Evolutionary conservation across 2,329 filamentous ascomycete genomes (phyloP).

Genomic region (Xylaria sp.): DNA sequence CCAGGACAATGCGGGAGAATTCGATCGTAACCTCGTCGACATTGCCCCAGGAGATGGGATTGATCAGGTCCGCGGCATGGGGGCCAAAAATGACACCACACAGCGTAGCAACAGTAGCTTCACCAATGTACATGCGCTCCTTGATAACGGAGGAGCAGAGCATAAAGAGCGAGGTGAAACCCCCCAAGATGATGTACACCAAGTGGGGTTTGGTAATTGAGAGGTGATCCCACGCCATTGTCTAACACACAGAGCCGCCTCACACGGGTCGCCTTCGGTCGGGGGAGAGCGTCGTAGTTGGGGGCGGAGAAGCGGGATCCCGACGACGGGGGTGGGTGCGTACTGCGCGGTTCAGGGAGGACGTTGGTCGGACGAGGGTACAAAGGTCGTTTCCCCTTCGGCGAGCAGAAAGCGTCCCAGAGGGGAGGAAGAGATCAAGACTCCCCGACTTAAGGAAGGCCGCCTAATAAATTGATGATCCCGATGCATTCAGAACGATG

Average conservation of each 20-base stretch:
- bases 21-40: constrained; percentile 86
- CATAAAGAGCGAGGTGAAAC: constrained; percentile 98
- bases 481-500: constrained; percentile 39
- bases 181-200: constrained; percentile 97
- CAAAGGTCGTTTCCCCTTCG: constrained; percentile 21
- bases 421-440: constrained; percentile 27
- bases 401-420: constrained; percentile 21
- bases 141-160: constrained; percentile 97
- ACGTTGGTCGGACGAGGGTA: constrained; percentile 30
- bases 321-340: constrained; percentile 7
- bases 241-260: constrained; percentile 22
- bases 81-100: constrained; percentile 90
- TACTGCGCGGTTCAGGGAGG: constrained; percentile 28
- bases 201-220: constrained; percentile 91
- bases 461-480: constrained; percentile 25
- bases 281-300: constrained; percentile 3
- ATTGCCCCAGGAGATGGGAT: constrained; percentile 77
- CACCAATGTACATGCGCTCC: constrained; percentile 97
- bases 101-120: constrained; percentile 90
- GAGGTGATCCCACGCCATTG: constrained; percentile 79
- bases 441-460: constrained; percentile 32
- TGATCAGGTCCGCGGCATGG: constrained; percentile 78
- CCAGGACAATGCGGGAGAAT: constrained; percentile 85
- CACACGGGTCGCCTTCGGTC: constrained; percentile 11
- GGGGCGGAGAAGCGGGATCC: constrained; percentile 2